Evolutionary conservation across 139 green algal genomes (phyloP).

Genomic region (Raphidocelis subcapitata): DNA sequence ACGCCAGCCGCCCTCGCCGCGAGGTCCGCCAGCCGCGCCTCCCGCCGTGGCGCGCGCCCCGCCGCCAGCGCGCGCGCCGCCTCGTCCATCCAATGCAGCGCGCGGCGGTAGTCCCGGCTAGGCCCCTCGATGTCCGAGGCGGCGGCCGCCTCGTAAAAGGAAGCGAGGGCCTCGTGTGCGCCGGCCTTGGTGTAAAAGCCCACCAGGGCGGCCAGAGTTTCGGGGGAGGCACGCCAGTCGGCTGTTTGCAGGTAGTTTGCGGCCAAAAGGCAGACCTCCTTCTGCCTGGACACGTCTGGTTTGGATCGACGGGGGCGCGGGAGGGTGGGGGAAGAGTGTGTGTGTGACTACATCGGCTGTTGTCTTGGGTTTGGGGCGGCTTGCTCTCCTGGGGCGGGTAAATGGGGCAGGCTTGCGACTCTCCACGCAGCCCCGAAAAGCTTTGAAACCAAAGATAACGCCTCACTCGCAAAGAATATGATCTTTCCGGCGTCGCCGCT

Average conservation of each 20-base stretch:
- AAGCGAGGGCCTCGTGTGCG: slow-evolving; percentile 49
- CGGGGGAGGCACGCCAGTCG: slow-evolving; percentile 70
- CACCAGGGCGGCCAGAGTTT: slow-evolving; percentile 78
- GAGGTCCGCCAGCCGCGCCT: slow-evolving; percentile 25
- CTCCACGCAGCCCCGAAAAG: no score
- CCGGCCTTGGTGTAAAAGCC: slow-evolving; percentile 81
- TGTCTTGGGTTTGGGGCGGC: no score
- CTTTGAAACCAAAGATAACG: no score
- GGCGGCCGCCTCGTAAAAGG: slow-evolving; percentile 82
- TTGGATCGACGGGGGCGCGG: background rate
- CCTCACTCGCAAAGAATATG: slow-evolving; percentile 78
- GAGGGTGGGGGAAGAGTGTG: no score
- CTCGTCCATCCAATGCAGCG: slow-evolving; percentile 56
- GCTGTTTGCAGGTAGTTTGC: slow-evolving; percentile 82
- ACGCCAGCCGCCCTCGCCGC: slow-evolving; percentile 23
- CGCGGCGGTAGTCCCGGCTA: slow-evolving; percentile 77
- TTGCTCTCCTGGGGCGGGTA: no score
- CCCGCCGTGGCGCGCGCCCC: slow-evolving; percentile 13
- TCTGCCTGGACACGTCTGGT: slow-evolving; percentile 66
- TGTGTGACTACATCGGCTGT: no score
- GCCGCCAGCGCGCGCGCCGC: slow-evolving; percentile 36
- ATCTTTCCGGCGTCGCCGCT: slow-evolving; percentile 82
- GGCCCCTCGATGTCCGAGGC: slow-evolving; percentile 86
- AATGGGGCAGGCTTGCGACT: no score
- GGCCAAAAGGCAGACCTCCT: slow-evolving; percentile 79